These are phyloP conservation scores for Pyrenula aspistea DNA, from an alignment of 495 filamentous ascomycete species.

Conservation along the genomic window DNA sequence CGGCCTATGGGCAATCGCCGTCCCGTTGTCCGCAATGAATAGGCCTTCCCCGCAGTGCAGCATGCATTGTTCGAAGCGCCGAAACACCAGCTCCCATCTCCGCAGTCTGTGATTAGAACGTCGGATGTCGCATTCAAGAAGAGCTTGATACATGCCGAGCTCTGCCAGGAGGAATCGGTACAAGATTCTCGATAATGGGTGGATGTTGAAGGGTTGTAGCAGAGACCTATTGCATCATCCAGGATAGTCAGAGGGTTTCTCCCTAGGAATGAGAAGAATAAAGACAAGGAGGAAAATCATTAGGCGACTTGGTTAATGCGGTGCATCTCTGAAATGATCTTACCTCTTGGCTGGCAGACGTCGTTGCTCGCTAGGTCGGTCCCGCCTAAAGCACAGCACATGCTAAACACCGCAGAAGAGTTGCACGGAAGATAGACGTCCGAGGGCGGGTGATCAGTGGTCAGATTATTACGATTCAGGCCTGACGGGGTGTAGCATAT, in stretches of 20 bases:
- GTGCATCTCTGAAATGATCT: too few species aligned
- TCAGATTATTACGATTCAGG: neutral
- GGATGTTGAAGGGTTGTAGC: slow-evolving; percentile 1
- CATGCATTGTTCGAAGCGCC: neutral
- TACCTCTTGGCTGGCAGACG: neutral
- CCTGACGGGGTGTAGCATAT: neutral
- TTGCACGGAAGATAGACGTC: neutral
- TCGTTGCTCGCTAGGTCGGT: neutral
- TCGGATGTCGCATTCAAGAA: slow-evolving; percentile 1
- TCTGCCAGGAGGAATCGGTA: slow-evolving; percentile 2
- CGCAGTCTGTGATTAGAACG: neutral
- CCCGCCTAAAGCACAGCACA: neutral
- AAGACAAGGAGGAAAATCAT: too few species aligned
- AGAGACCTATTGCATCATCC: too few species aligned
- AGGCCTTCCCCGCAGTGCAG: neutral
- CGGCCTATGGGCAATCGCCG: too few species aligned
- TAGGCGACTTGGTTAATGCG: too few species aligned
- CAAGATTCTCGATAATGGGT: slow-evolving; percentile 1
- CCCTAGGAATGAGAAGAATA: too few species aligned
- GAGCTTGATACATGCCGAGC: slow-evolving; percentile 2
- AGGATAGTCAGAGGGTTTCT: too few species aligned
- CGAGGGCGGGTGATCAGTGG: neutral
- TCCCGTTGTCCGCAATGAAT: neutral
- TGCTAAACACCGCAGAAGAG: neutral
- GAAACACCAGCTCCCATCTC: slow-evolving; percentile 2